These are phyloP conservation scores for Herpetomonas tarakana DNA, from an alignment of 208 protist species.

Conservation along the genomic window DNA sequence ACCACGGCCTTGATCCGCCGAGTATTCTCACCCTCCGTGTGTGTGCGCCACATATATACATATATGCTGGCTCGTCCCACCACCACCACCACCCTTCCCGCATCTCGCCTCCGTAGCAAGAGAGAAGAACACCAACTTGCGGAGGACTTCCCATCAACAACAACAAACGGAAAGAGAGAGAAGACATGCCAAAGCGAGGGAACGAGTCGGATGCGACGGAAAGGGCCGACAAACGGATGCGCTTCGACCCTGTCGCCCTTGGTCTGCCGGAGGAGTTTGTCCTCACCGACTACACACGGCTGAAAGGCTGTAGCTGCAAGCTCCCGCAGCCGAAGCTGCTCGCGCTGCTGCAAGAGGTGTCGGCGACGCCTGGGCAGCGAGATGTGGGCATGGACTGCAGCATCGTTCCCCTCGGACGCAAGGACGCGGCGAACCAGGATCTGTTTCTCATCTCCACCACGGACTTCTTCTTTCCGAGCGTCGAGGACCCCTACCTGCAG, in stretches of 20 bases:
- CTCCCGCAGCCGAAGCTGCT: constrained; percentile 91
- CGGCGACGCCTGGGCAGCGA: constrained; percentile 57
- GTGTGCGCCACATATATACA: too few relatives aligned
- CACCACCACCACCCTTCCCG: too few relatives aligned
- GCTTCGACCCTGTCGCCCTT: constrained; percentile 70
- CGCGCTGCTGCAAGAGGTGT: constrained; percentile 72
- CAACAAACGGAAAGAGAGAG: too few relatives aligned
- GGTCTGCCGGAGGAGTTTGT: constrained; percentile 82
- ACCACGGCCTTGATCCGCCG: too few relatives aligned
- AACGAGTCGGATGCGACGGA: constrained; percentile 13
- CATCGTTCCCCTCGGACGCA: constrained; percentile 82
- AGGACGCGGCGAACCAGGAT: constrained; percentile 27
- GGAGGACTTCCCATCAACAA: too few relatives aligned
- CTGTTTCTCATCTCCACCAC: constrained; percentile 94
- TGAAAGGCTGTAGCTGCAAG: constrained; percentile 95
- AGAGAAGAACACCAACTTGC: too few relatives aligned
- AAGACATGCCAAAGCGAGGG: constrained; percentile 8
- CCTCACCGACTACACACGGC: constrained; percentile 85
- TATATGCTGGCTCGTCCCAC: too few relatives aligned
- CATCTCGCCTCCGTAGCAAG: too few relatives aligned
- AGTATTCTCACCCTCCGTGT: too few relatives aligned
- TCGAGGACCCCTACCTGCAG: constrained; percentile 95
- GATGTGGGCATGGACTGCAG: constrained; percentile 93
- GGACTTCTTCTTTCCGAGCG: constrained; percentile 97
- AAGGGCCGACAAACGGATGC: constrained; percentile 23